Base-by-base conservation (phyloP, 768 basidiomycete genomes). In the Kwoniella sp. region DNA sequence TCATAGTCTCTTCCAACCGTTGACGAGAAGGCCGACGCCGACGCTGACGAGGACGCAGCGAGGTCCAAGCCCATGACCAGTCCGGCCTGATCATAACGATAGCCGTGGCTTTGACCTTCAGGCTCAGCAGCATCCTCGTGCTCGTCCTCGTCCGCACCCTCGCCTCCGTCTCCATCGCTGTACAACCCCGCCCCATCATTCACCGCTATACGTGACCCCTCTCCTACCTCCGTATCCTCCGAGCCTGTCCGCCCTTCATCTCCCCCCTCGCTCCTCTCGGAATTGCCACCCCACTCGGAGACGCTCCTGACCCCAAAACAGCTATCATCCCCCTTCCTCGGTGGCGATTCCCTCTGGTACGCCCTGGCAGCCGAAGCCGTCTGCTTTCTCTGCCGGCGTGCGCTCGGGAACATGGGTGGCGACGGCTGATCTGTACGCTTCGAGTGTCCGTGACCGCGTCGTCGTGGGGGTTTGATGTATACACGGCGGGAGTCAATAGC, bases 261-360 rank as follows among this genome's bases (percentile, higher is more conserved):
- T 1, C 33, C 40, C 22, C 10, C 22, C 3, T 50, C 29, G 46
- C 29, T 27, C 4, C 31, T 22, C 31, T 41, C 37, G n/a, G 48
- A 50, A 15, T 50, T 38, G 14, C 46, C 52, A 12, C 52, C 52
- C 52, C 52, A 54, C 7, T 36, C 37, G 2, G 37, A 40, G 19
- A 54, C 42, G 22, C 52, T 54, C 39, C 47, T 39, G 8, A 54
- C 52, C 2, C 52, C 52, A 47, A 40, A 54, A 34, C 33, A 39
- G 20, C 44, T 54, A 33, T 54, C 52, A 26, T 15, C 39, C 10
- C 45, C 52, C 6, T 27, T 10, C 9, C 6, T 27, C 22, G 46
- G 46, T 33, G 50, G 50, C 36, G 50, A 46, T 45, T 54, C 52
- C 22, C 42, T 46, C 44, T 54, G 52, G 47, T 54, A 54, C 19